Percentiles rank a stretch among this genome's conserved stretches.
Evolutionary conservation across 352 stramenopile species (phyloP).

Genomic region (Globisporangium spiculum): DNA sequence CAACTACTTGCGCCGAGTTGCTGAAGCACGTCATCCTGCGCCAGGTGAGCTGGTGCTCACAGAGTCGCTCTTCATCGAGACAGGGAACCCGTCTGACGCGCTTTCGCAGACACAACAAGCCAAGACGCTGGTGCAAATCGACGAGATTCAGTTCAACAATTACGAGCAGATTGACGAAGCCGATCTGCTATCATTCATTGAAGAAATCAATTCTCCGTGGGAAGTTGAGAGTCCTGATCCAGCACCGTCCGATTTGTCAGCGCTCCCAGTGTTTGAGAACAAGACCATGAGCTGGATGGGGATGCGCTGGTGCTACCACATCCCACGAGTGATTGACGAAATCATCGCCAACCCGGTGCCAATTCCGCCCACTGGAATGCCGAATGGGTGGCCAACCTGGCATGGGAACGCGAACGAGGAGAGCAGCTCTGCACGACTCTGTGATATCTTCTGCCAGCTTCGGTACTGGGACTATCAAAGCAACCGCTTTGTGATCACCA

Average conservation of each 20-base stretch:
- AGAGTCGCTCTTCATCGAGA: conserved; percentile 68
- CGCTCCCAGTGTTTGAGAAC: conserved; percentile 32
- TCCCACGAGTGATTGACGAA: conserved; percentile 52
- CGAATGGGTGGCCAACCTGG: conserved; percentile 63
- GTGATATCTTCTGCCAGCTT: conserved; percentile 72
- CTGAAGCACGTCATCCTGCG: conserved; percentile 39
- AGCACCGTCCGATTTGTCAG: conserved; percentile 17
- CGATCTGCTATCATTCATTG: conserved; percentile 43
- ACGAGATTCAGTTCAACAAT: conserved; percentile 27
- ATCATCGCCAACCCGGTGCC: conserved; percentile 59
- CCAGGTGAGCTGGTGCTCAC: conserved; percentile 69
- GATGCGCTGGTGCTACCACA: conserved; percentile 79
- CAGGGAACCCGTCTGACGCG: conserved; percentile 21
- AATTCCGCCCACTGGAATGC: conserved; percentile 52
- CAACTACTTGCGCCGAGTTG: conserved; percentile 46
- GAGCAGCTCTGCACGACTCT: conserved; percentile 31
- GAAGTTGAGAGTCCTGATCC: conserved; percentile 20
- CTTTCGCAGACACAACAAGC: not conserved
- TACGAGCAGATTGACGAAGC: conserved; percentile 21
- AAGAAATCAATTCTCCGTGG: conserved; percentile 64
- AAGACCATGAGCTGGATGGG: conserved; percentile 71
- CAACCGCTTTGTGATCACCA: conserved; percentile 44
- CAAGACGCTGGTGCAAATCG: conserved; percentile 15
- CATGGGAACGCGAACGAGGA: conserved; percentile 32
- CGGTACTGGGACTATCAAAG: conserved; percentile 63